Base-by-base conservation (phyloP, 2,329 filamentous ascomycete species). In the Trichophaea hybrida region DNA sequence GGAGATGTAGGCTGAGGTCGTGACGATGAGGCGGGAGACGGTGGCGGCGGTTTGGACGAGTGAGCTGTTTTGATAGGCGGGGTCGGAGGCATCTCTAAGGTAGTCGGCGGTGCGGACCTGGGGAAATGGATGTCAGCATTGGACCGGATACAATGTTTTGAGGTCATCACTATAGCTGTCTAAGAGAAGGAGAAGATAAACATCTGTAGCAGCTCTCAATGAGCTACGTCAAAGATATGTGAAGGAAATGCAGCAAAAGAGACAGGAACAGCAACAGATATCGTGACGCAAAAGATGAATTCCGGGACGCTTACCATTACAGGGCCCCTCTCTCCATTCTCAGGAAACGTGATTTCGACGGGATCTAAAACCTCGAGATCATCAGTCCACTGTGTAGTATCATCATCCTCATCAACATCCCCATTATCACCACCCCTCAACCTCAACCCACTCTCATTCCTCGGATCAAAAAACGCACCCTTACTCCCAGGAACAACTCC, bases 1-100 rank as follows among this genome's bases (percentile, higher is more conserved):
- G 67, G 87, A 83, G 51, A 97, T 76, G 66, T 86, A 83, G 64
- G 83, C 81, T 31, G 88, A 91, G 6, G 86, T 86, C 0, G 91
- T 95, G 44, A 98, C 88, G 65, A 98, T 88, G 15, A 98, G 78
- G 4, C 90, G 86, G 1, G 93, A 97, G 1, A 91, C 93, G 17
- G 84, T 86, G 5, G 85, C 85, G 1, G 93, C 91, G 66, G 87
- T 88, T 61, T 88, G 85, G 12, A 98, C 91, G 17, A 98, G 76
- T 15, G 84, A 82, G 0, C 88, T 94, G 70, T 87, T 85, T 69
- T 86, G 83, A 74, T 96, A 98, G n/a, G 88, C 86, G 0, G 93
- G 93, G 69, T 97, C 90, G 69, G 86, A 78, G 46, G 87, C 79
- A 75, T 86, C 81, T 59, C 84, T 81, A 48, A 93, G 77, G 68